These are phyloP conservation scores for Neurospora intermedia DNA, from an alignment of 495 filamentous ascomycete species.

Conservation along the genomic window DNA sequence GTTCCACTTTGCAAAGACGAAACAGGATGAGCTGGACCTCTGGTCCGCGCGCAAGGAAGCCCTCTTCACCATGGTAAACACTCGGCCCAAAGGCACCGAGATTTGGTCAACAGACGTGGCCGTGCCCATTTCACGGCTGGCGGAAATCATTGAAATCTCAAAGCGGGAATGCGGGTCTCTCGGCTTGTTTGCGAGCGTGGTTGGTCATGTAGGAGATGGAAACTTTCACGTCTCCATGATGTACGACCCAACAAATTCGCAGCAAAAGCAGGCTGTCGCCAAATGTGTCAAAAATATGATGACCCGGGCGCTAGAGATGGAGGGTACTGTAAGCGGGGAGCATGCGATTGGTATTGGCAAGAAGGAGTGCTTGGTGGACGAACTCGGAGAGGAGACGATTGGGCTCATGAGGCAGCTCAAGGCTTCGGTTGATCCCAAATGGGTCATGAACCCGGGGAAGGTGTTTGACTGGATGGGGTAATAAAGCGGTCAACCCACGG, in stretches of 20 bases:
- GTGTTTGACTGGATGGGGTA: conserved; percentile 17
- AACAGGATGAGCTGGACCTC: conserved; percentile 48
- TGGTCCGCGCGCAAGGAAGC: conserved; percentile 62
- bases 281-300: conserved; percentile 21
- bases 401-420: conserved; percentile 24
- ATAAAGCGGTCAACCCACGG: neutral
- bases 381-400: conserved; percentile 22
- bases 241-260: conserved; percentile 15
- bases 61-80: conserved; percentile 47
- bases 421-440: conserved; percentile 20
- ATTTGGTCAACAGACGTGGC: conserved; percentile 65
- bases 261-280: conserved; percentile 14
- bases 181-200: conserved; percentile 56
- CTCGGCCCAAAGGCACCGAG: conserved; percentile 37
- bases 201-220: conserved; percentile 59
- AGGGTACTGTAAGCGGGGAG: conserved; percentile 28
- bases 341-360: conserved; percentile 29
- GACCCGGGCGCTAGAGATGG: conserved; percentile 24
- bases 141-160: conserved; percentile 58
- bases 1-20: conserved; percentile 50
- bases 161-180: conserved; percentile 50
- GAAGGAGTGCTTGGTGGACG: conserved; percentile 19
- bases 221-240: conserved; percentile 28
- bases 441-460: conserved; percentile 29
- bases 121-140: conserved; percentile 55